Evolutionary conservation across 2,329 filamentous ascomycete genomes (phyloP).

Genomic region (Fusarium siculi): DNA sequence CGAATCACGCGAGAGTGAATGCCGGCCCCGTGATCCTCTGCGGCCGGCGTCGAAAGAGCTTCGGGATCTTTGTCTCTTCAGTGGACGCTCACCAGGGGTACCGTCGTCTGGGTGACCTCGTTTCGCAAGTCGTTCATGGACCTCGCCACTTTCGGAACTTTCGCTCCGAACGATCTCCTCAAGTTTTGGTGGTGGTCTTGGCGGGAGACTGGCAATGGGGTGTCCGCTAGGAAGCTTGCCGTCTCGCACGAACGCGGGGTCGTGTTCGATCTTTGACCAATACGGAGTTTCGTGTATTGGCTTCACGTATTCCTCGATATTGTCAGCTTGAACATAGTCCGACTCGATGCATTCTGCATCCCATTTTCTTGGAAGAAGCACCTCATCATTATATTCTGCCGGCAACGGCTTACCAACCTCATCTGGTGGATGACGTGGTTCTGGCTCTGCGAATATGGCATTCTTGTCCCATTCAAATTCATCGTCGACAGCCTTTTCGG

Average conservation of each 20-base stretch:
- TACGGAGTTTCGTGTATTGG: slow-evolving; percentile 54
- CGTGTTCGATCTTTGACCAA: slow-evolving; percentile 54
- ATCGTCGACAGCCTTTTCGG: slow-evolving; percentile 37
- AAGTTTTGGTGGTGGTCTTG: not conserved
- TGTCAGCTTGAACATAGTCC: slow-evolving; percentile 55
- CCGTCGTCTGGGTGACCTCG: slow-evolving; percentile 23
- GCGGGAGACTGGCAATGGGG: slow-evolving; percentile 23
- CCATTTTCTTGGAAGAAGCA: slow-evolving; percentile 58
- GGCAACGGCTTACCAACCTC: slow-evolving; percentile 60
- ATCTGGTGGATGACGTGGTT: slow-evolving; percentile 52
- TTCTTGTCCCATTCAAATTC: slow-evolving; percentile 53
- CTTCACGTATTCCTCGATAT: slow-evolving; percentile 55
- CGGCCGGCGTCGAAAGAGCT: slow-evolving; percentile 15
- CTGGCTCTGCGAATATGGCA: slow-evolving; percentile 52
- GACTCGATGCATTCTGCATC: slow-evolving; percentile 57
- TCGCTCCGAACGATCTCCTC: slow-evolving; percentile 18
- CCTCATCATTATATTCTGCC: slow-evolving; percentile 54
- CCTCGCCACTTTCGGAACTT: slow-evolving; percentile 33
- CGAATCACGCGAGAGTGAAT: slow-evolving; percentile 9
- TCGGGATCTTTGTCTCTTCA: slow-evolving; percentile 36
- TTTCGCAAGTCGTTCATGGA: slow-evolving; percentile 26
- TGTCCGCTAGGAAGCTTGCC: slow-evolving; percentile 39
- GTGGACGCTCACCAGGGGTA: slow-evolving; percentile 23
- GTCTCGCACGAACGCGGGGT: slow-evolving; percentile 55
- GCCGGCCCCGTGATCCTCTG: slow-evolving; percentile 9